A percentile compares a stretch with the other conserved stretches of the same genome.
Conservation (phyloP, 1,139 yeast species). For the Yamadazyma triangularis region DNA sequence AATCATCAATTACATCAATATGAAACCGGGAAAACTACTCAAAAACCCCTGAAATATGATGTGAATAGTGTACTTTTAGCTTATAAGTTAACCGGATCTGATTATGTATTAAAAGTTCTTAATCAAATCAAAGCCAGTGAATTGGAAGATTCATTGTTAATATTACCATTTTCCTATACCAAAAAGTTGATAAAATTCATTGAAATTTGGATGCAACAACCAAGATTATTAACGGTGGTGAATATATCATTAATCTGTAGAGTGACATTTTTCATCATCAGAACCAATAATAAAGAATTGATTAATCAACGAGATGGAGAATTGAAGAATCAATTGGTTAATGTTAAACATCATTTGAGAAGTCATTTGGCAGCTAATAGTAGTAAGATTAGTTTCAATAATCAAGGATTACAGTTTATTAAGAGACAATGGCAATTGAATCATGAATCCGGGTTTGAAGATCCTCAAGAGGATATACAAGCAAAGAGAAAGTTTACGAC, state of each 20-base stretch:
- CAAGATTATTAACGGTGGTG: constrained; percentile 32
- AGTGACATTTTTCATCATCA: constrained; percentile 67
- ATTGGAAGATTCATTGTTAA: constrained; percentile 85
- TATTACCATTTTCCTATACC: constrained; percentile 85
- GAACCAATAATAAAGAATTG: constrained; percentile 73
- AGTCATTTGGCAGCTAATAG: constrained; percentile 47
- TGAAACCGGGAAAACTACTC: constrained; percentile 33
- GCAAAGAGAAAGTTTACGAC: constrained; percentile 73
- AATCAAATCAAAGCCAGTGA: constrained; percentile 75
- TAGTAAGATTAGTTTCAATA: constrained; percentile 74
- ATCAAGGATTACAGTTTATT: constrained; percentile 74
- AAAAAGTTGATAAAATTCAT: constrained; percentile 66
- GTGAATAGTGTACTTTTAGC: constrained; percentile 71
- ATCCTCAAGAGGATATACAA: constrained; percentile 48
- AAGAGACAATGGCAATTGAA: constrained; percentile 74
- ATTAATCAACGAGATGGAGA: constrained; percentile 58
- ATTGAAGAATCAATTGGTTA: constrained; percentile 56
- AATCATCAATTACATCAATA: constrained; percentile 27
- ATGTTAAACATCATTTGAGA: constrained; percentile 55
- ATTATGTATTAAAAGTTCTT: constrained; percentile 71
- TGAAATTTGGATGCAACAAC: constrained; percentile 64
- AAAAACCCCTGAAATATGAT: constrained; percentile 54
- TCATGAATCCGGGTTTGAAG: constrained; percentile 70
- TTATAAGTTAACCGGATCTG: constrained; percentile 65
- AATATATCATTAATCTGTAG: constrained; percentile 66